phyloP scores from a whole-genome alignment of 495 filamentous ascomycete species.

The Aspergillus sparsus region DNA sequence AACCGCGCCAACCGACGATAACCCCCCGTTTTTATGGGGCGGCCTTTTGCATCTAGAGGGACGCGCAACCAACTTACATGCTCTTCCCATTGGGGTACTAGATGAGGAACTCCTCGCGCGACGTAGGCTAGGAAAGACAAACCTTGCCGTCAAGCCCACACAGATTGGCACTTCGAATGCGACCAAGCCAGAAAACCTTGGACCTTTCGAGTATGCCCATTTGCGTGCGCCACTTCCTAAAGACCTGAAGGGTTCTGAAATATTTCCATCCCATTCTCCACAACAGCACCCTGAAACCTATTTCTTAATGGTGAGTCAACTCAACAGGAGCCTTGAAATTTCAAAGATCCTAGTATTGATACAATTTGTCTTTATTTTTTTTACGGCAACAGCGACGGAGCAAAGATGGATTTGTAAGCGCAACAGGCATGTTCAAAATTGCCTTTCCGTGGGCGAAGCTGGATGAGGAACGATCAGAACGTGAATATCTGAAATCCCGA shows the following conservation, averaged over 20 bases:
- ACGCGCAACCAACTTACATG: conserved; percentile 32
- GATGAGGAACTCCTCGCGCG: conserved; percentile 81
- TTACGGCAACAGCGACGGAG: conserved; percentile 68
- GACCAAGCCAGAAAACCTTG: conserved; percentile 68
- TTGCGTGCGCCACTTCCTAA: conserved; percentile 87
- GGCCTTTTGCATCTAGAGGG: conserved; percentile 2
- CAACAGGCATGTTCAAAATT: conserved; percentile 99
- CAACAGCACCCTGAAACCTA: conserved; percentile 75
- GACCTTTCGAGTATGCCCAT: conserved; percentile 93
- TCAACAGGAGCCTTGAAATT: background rate
- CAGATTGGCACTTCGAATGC: conserved; percentile 64
- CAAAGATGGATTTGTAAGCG: conserved; percentile 90
- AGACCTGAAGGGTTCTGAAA: conserved; percentile 81
- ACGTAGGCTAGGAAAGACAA: conserved; percentile 88
- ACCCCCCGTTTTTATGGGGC: conserved; percentile 17
- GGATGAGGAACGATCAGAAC: conserved; percentile 82
- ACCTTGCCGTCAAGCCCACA: conserved; percentile 76
- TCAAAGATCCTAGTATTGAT: conserved; percentile 10
- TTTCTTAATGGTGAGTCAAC: conserved; percentile 79
- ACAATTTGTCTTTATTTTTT: background rate
- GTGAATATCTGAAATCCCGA: conserved; percentile 78
- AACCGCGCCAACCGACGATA: conserved; percentile 15
- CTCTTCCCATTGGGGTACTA: conserved; percentile 34
- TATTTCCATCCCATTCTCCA: conserved; percentile 71
- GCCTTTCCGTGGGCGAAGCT: conserved; percentile 90